Conservation (phyloP, 257 asterid species). For the Solanum okadae region DNA sequence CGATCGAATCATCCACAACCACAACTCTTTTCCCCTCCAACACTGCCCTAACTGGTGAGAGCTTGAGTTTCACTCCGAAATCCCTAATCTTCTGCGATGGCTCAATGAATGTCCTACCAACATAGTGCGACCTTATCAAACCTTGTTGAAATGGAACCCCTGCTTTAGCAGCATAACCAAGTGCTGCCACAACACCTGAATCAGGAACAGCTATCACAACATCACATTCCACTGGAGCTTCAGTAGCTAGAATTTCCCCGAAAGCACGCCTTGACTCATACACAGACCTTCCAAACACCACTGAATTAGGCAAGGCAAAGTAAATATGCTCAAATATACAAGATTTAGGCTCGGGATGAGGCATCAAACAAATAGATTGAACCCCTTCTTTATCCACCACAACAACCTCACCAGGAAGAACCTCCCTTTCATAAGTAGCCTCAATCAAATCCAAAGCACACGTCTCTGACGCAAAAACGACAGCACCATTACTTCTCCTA, state of each 20-base stretch:
- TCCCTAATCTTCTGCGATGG: conserved; percentile 91
- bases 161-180: conserved; percentile 80
- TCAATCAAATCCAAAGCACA: conserved; percentile 57
- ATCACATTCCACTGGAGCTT: conserved; percentile 80
- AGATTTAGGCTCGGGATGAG: conserved; percentile 55
- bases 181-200: conserved; percentile 90
- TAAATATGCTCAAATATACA: conserved; percentile 89
- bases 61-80: conserved; percentile 82
- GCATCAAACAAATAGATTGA: conserved; percentile 47
- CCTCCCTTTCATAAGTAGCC: conserved; percentile 60
- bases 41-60: conserved; percentile 78
- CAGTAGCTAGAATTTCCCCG: conserved; percentile 70
- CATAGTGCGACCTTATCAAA: conserved; percentile 80
- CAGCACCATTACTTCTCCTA: conserved; percentile 38
- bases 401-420: conserved; percentile 35
- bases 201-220: conserved; percentile 94
- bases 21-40: conserved; percentile 95
- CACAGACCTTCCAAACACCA: conserved; percentile 73
- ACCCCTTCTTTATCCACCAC: conserved; percentile 41
- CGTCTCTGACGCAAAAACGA: conserved; percentile 39
- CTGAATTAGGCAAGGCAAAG: conserved; percentile 66
- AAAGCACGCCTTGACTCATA: conserved; percentile 62
- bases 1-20: conserved; percentile 94
- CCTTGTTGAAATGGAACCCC: conserved; percentile 95
- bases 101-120: conserved; percentile 88